Percentiles rank a stretch among this genome's conserved stretches.
Conservation (phyloP, 108 stramenopile species). For the Schizochytrium sp. region DNA sequence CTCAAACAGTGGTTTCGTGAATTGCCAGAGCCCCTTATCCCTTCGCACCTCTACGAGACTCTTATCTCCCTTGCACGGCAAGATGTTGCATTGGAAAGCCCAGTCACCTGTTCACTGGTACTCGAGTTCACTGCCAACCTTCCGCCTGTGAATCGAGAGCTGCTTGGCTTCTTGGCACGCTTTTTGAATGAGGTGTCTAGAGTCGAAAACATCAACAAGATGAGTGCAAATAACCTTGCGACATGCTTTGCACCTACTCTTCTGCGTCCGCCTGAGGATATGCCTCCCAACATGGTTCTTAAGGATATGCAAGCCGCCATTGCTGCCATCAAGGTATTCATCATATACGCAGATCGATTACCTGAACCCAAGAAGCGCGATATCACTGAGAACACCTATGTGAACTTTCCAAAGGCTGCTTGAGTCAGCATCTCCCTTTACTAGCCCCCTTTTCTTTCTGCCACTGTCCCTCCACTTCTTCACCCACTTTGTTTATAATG, state of each 20-base stretch:
- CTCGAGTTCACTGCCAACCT: conserved; percentile 11
- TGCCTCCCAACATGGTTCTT: conserved; percentile 43
- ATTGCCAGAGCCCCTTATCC: conserved; percentile 45
- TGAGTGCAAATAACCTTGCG: conserved; percentile 14
- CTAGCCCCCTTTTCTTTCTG: neutral
- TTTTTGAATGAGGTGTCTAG: conserved; percentile 3
- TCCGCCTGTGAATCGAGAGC: conserved; percentile 31
- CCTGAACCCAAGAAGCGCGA: conserved; percentile 17
- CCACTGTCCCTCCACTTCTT: neutral
- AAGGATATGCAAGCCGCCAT: conserved; percentile 54
- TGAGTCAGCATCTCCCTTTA: neutral
- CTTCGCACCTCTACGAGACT: neutral
- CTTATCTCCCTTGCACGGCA: conserved; percentile 16
- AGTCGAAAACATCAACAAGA: neutral
- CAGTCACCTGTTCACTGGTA: neutral
- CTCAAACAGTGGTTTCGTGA: conserved; percentile 47
- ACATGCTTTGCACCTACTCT: conserved; percentile 41
- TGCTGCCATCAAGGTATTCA: conserved; percentile 54
- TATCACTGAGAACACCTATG: conserved; percentile 4
- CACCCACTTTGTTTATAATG: neutral
- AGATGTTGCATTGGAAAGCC: neutral
- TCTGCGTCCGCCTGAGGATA: conserved; percentile 26
- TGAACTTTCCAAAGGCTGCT: conserved; percentile 1
- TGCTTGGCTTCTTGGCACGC: conserved; percentile 4
- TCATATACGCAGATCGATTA: neutral